Conservation (phyloP, 2,329 filamentous ascomycete species). For the Fusarium redolens region DNA sequence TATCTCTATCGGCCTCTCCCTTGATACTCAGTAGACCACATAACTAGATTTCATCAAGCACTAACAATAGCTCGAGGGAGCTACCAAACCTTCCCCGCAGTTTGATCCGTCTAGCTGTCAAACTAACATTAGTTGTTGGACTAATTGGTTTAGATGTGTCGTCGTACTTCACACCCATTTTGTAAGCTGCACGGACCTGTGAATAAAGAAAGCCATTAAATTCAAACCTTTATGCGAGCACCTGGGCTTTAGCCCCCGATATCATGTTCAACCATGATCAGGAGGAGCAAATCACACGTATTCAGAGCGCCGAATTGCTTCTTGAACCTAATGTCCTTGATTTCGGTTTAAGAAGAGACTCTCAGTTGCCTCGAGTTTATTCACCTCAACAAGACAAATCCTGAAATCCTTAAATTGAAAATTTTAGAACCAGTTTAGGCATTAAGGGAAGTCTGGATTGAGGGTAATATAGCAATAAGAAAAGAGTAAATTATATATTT, state of each 20-base stretch:
- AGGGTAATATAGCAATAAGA: too few species aligned
- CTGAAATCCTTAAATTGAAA: too few species aligned
- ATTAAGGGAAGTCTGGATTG: too few species aligned
- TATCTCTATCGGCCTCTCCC: too few species aligned
- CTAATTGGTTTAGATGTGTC: background rate
- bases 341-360: background rate
- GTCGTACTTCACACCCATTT: background rate
- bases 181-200: accelerated
- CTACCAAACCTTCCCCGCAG: background rate
- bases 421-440: too few species aligned
- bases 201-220: background rate
- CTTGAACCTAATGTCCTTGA: too few species aligned
- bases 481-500: too few species aligned
- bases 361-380: too few species aligned
- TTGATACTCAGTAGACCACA: background rate
- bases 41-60: background rate
- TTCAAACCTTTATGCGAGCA: background rate
- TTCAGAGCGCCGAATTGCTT: too few species aligned
- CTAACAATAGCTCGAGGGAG: background rate
- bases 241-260: background rate
- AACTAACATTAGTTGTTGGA: background rate
- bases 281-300: background rate
- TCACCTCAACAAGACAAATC: background rate
- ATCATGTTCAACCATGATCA: background rate
- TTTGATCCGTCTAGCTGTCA: background rate